Evolutionary conservation across 169 alveolate genomes (phyloP).

Genomic region (Plasmodium ovale): DNA sequence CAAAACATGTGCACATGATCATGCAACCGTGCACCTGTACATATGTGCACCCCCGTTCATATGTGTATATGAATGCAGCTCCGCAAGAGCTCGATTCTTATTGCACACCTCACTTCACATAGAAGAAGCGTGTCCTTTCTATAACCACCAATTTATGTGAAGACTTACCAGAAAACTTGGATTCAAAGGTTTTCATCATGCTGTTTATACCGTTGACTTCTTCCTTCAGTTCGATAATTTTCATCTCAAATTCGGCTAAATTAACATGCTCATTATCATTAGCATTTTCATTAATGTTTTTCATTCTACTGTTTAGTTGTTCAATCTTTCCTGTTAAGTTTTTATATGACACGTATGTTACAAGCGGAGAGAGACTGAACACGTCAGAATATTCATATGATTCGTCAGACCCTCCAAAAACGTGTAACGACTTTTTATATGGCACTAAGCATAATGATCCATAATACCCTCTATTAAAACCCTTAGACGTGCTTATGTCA

Average conservation of each 20-base stretch:
- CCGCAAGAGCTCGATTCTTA: too few relatives aligned
- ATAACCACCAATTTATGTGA: too few relatives aligned
- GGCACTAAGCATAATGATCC: constrained; percentile 69
- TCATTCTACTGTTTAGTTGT: constrained; percentile 23
- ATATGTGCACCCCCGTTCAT: too few relatives aligned
- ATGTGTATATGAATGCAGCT: too few relatives aligned
- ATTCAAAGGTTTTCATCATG: constrained; percentile 69
- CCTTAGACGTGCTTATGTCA: constrained; percentile 59
- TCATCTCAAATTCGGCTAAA: constrained; percentile 36
- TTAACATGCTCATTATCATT: constrained; percentile 15
- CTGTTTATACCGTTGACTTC: constrained; percentile 35
- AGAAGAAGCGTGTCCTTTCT: too few relatives aligned
- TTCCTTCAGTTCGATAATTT: constrained; percentile 59
- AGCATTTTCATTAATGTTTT: constrained; percentile 4
- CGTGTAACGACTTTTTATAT: constrained; percentile 63
- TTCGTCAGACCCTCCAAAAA: constrained; percentile 70
- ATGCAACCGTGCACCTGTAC: neutral
- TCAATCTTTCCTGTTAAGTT: constrained; percentile 42
- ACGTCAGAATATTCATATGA: constrained; percentile 44
- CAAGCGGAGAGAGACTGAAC: constrained; percentile 71
- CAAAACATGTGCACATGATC: neutral
- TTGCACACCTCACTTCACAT: too few relatives aligned
- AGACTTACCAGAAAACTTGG: constrained; percentile 43
- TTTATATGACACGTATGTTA: constrained; percentile 68
- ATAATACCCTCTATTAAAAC: constrained; percentile 65